Evolutionary conservation across 352 stramenopile species (phyloP).

Genomic region (Thraustochytrium striatum): DNA sequence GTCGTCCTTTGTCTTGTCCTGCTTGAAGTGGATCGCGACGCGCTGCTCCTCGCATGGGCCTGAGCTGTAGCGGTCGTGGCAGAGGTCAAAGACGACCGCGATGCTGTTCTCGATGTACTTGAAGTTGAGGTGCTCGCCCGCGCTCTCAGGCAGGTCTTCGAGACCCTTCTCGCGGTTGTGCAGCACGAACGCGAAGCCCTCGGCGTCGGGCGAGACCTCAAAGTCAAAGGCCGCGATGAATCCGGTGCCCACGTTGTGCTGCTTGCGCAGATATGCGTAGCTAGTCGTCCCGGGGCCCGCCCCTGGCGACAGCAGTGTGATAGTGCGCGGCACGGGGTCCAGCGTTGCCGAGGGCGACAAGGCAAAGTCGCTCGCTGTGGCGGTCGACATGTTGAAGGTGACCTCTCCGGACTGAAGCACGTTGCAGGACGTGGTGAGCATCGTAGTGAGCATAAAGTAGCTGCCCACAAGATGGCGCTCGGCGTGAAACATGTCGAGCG

Average conservation of each 20-base stretch:
- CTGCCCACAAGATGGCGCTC: background rate
- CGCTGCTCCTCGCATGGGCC: background rate
- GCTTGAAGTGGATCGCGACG: background rate
- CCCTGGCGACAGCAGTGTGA: background rate
- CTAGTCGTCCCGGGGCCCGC: background rate
- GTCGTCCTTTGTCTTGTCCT: background rate
- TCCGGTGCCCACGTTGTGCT: slow-evolving; percentile 17
- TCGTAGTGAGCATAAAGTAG: slow-evolving; percentile 32
- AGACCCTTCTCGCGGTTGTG: background rate
- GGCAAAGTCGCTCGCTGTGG: background rate
- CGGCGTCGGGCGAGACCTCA: background rate
- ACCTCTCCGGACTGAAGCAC: slow-evolving; percentile 6
- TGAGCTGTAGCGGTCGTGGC: background rate
- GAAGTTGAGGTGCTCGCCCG: background rate
- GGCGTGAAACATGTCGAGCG: slow-evolving; percentile 38
- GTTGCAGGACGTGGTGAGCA: slow-evolving; percentile 21
- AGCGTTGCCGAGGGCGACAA: background rate
- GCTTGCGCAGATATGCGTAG: background rate
- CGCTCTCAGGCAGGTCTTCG: background rate
- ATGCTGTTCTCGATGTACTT: background rate
- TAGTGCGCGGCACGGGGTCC: background rate
- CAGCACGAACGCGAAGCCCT: slow-evolving; percentile 36
- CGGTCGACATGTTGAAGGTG: background rate
- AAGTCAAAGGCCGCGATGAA: slow-evolving; percentile 16
- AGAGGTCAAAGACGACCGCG: slow-evolving; percentile 43